Base-by-base conservation (phyloP, 192 early-diverging fungal genomes). In the Mortierella antarctica region DNA sequence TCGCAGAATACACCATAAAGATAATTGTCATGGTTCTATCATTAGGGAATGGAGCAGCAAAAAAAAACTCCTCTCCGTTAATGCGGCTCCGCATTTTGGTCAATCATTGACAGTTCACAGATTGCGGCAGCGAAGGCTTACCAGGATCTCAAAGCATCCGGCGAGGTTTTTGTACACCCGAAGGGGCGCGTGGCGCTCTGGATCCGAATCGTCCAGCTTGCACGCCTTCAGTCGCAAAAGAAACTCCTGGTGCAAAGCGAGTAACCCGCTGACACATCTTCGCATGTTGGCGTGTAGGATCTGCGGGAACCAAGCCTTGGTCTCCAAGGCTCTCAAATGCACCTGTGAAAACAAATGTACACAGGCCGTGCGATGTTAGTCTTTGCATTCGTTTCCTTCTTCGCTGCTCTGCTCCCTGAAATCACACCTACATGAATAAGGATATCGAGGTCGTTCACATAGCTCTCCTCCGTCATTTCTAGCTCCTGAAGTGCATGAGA, bases 371-470 rank as follows among this genome's bases (percentile, higher is more conserved):
- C 31, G 1, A 31, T 3, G 31, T 31, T 31, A 31, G 31, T 2
- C 31, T 31, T 31, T 31, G 31, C 31, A 31, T 31, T 31, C 31
- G 31, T 31, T 31, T 31, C 31, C 31, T 31, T 31, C 31, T 31
- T 31, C 31, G 31, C 31, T 31, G 31, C 31, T 31, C 31, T 31
- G 31, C 31, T 31, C 31, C 1, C 31, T 1, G 11, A 8, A 0
- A 41, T 48, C 4, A 9, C 18, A 55, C 75, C 68, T 53, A 83
- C 86, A 11, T 84, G 70, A 3, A 82, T 63, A 14, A 89, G 69
- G 20, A 83, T 60, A 42, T 87, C 84, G 31, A 89, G 57, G 62
- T 89, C 88, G 39, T 76, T 71, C 46, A 89, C 85, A 55, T 85
- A 89, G 11, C 70, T 74, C 52, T 82, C 70, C 42, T 89, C 88